Percentiles rank a stretch among this genome's conserved stretches.
Evolutionary conservation across 2,329 filamentous ascomycete species (phyloP).

Genomic region (Aspergillus novofumigatus): DNA sequence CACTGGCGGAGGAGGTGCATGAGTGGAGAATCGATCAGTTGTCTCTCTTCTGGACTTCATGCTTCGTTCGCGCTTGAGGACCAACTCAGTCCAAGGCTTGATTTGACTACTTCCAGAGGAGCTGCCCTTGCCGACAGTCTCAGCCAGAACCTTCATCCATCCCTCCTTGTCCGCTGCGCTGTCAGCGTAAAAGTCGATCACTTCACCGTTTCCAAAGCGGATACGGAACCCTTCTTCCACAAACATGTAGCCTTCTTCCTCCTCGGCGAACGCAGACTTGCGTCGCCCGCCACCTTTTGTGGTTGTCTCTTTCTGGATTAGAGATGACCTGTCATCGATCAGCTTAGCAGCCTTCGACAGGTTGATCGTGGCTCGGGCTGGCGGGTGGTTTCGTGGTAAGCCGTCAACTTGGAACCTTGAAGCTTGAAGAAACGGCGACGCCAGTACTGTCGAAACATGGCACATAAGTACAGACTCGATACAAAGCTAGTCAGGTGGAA

Average conservation of each 20-base stretch:
- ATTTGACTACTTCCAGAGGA: slow-evolving; percentile 38
- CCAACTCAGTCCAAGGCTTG: slow-evolving; percentile 61
- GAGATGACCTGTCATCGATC: slow-evolving; percentile 81
- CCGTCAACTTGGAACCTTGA: slow-evolving; percentile 82
- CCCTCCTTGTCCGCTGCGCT: slow-evolving; percentile 80
- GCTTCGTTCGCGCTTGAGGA: slow-evolving; percentile 48
- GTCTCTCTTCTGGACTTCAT: slow-evolving; percentile 30
- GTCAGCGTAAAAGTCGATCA: slow-evolving; percentile 98
- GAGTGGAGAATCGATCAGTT: slow-evolving; percentile 21
- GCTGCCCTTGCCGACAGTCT: slow-evolving; percentile 59
- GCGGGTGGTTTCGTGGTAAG: slow-evolving; percentile 90
- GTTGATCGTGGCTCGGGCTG: slow-evolving; percentile 98
- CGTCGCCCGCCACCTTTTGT: slow-evolving; percentile 74
- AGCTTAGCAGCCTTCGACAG: slow-evolving; percentile 86
- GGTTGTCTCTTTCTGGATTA: slow-evolving; percentile 78
- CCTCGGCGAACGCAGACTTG: slow-evolving; percentile 93
- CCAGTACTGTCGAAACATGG: slow-evolving; percentile 68
- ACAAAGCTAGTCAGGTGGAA: slow-evolving; percentile 9
- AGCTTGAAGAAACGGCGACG: slow-evolving; percentile 96
- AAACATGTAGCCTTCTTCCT: slow-evolving; percentile 99
- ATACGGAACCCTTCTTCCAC: slow-evolving; percentile 99
- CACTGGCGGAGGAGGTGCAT: slow-evolving; percentile 18
- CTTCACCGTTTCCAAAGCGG: slow-evolving; percentile 94
- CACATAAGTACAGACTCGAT: slow-evolving; percentile 1
- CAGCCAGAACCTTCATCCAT: slow-evolving; percentile 86